Percentiles rank a stretch among this genome's conserved stretches.
Conservation (phyloP, 2,329 filamentous ascomycete genomes). For the Alternaria consortialis region DNA sequence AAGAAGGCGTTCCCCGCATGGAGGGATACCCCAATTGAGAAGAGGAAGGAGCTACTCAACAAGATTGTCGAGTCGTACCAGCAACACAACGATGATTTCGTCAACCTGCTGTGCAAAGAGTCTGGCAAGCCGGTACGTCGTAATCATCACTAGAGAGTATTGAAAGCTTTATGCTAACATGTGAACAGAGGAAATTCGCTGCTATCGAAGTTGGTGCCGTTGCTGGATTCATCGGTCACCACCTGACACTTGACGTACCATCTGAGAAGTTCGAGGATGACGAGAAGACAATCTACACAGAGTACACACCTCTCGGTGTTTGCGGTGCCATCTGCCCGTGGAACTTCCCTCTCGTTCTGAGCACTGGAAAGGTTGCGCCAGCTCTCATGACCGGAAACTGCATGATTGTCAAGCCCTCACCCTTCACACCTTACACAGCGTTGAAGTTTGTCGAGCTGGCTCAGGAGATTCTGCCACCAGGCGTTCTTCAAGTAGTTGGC, state of each 20-base stretch:
- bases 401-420: constrained; percentile 66
- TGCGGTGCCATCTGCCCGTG: constrained; percentile 54
- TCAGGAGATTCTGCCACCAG: constrained; percentile 66
- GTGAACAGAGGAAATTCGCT: constrained; percentile 51
- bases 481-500: constrained; percentile 68
- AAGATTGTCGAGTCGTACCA: constrained; percentile 39
- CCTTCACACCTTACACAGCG: constrained; percentile 65
- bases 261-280: constrained; percentile 56
- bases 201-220: constrained; percentile 52
- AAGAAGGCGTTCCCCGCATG: constrained; percentile 60
- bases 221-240: constrained; percentile 50
- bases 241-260: constrained; percentile 45
- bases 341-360: constrained; percentile 64
- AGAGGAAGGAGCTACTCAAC: constrained; percentile 44
- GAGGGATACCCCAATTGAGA: constrained; percentile 48
- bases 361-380: constrained; percentile 64
- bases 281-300: constrained; percentile 58
- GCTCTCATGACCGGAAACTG: constrained; percentile 66
- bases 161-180: constrained; percentile 12
- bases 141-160: too few relatives aligned
- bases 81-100: constrained; percentile 43
- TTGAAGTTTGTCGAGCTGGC: constrained; percentile 70
- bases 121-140: constrained; percentile 48
- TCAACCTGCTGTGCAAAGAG: constrained; percentile 46
- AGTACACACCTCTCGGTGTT: constrained; percentile 59